Evolutionary conservation across 495 filamentous ascomycete species (phyloP), one percentile per base, ranked within the genome.

Genomic region (Bathelium albidoporum): DNA sequence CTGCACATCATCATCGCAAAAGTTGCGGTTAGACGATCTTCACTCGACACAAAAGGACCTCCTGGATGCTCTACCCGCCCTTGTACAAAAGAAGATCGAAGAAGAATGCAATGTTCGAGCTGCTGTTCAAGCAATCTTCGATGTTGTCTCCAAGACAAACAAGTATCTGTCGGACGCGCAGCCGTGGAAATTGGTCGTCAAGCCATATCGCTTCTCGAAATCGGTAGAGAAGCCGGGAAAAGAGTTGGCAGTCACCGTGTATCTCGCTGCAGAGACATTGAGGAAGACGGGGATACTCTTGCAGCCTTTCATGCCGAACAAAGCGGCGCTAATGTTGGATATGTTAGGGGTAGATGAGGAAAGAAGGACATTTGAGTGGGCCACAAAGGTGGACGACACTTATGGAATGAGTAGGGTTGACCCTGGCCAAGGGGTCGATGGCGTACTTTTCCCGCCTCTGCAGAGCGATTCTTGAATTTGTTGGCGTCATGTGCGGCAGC

Each of bases 221-320:
- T 20, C 65, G 11, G 39, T 32, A 9, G 28, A 62, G 18, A 5
- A 29, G 28, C 18, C 61, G 4, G 5, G 49, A 26, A 20, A 11
- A 18, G 55, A 32, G 11, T n/a, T 58, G 63, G 39, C 14, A n/a
- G 62, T 16, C 61, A 78, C 81, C 44, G 75, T 98, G 45, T 96
- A 83, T 71, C 78, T 88, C 36, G 78, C 80, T 59, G 83, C 85
- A 1, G 94, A 98, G 72, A 82, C 85, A n/a, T 71, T 97, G 45
- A 86, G 94, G 24, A 82, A 97, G 36, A 74, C 77, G 2, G 90
- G 86, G 10, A 96, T 97, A 62, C 76, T 97, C 39, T 76, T 98
- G 32, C 93, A 96, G 73, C 91, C 94, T 2, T 91, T 88, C 70
- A 91, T 97, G 81, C 94, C 94, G 2, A 79, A 74, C n/a, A 96